Percentiles rank a stretch among this genome's conserved stretches.
phyloP scores from a whole-genome alignment of 2,329 filamentous ascomycete species.

The Dryadomyces quercus-mongolicae region DNA sequence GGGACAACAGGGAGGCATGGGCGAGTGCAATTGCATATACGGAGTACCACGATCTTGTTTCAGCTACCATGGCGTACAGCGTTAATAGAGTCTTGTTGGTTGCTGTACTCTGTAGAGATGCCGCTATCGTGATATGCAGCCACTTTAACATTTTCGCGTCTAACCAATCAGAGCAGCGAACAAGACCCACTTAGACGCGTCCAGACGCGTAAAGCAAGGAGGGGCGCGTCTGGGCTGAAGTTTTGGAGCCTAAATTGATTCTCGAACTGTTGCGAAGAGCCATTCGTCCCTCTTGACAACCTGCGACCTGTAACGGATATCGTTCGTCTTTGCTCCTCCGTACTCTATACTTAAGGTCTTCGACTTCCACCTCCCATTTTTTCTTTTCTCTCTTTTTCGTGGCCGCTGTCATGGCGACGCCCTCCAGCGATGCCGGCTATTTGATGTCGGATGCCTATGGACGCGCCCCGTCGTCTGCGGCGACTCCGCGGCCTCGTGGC shows the following conservation, averaged over 20 bases:
- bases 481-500: slow-evolving; percentile 29
- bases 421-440: slow-evolving; percentile 42
- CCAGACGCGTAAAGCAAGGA: slow-evolving; percentile 14
- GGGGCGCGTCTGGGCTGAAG: neutral
- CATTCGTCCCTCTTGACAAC: neutral
- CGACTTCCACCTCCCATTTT: neutral
- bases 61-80: neutral
- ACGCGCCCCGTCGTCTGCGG: slow-evolving; percentile 19
- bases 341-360: neutral
- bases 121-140: slow-evolving; percentile 10
- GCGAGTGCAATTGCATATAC: no score
- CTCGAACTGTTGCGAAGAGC: neutral
- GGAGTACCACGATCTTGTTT: no score
- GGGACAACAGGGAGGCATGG: neutral
- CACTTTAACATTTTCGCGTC: slow-evolving; percentile 12
- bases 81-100: neutral
- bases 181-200: slow-evolving; percentile 9
- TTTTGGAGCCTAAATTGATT: neutral
- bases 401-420: slow-evolving; percentile 27
- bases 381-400: neutral
- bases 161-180: slow-evolving; percentile 4
- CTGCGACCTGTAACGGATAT: neutral
- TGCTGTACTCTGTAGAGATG: neutral
- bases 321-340: neutral
- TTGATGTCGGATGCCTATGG: slow-evolving; percentile 44